Percentiles rank a stretch among this genome's conserved stretches.
phyloP scores from a whole-genome alignment of 768 basidiomycete species.

The Kwoniella dejecticola region DNA sequence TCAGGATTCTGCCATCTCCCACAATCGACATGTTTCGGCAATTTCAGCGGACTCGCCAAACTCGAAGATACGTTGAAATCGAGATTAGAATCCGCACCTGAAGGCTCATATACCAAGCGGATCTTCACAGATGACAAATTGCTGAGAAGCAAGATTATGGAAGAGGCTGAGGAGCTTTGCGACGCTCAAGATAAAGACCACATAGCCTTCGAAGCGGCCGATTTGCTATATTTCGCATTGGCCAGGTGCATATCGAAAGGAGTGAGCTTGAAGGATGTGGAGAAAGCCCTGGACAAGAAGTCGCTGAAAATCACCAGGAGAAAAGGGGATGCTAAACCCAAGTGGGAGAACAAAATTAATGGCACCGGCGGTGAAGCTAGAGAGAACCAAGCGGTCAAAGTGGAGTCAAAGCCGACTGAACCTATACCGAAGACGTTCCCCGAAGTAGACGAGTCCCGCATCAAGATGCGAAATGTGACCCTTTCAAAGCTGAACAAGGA shows the following conservation, averaged over 20 bases:
- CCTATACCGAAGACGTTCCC: slow-evolving; percentile 52
- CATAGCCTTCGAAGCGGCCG: slow-evolving; percentile 91
- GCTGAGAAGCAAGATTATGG: slow-evolving; percentile 92
- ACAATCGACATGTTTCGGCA: slow-evolving; percentile 85
- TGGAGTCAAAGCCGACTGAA: slow-evolving; percentile 46
- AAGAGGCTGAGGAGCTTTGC: slow-evolving; percentile 97
- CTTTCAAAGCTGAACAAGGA: slow-evolving; percentile 59
- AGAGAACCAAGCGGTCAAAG: slow-evolving; percentile 23
- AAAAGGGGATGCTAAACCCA: slow-evolving; percentile 87
- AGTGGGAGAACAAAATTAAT: slow-evolving; percentile 62
- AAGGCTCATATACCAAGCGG: slow-evolving; percentile 86
- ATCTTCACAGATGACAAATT: slow-evolving; percentile 79
- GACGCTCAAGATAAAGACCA: slow-evolving; percentile 70
- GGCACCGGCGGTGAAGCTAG: slow-evolving; percentile 27
- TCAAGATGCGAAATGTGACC: slow-evolving; percentile 75
- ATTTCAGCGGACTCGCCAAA: slow-evolving; percentile 71
- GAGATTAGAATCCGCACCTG: slow-evolving; percentile 73
- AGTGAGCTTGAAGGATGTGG: slow-evolving; percentile 79
- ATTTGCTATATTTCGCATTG: slow-evolving; percentile 88
- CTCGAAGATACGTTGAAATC: slow-evolving; percentile 77
- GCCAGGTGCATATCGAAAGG: slow-evolving; percentile 81
- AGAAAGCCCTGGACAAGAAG: slow-evolving; percentile 78
- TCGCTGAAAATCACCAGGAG: slow-evolving; percentile 82
- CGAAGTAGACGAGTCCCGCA: slow-evolving; percentile 52
- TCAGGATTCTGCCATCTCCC: slow-evolving; percentile 92